These are phyloP conservation scores for Phytophthora sp. DNA, from an alignment of 352 stramenopile species.

Conservation along the genomic window DNA sequence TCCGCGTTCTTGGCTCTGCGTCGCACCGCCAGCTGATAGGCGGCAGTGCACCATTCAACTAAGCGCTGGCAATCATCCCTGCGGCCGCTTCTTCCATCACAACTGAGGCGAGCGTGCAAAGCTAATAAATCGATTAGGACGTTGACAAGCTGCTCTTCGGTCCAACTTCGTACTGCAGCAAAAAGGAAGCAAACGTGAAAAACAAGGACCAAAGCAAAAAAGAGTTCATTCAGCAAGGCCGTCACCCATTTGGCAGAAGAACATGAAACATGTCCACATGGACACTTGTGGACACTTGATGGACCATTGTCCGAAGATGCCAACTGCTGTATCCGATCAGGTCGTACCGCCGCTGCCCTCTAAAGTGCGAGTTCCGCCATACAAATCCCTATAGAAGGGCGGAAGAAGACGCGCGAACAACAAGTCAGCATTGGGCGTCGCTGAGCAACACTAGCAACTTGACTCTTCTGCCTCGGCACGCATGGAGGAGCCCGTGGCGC, in stretches of 20 bases:
- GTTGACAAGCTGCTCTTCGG: no score
- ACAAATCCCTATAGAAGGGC: constrained; percentile 1
- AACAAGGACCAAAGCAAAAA: no score
- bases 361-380: constrained; percentile 1
- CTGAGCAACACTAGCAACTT: constrained; percentile 2
- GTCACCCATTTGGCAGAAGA: no score
- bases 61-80: constrained; percentile 12
- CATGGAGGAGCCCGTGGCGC: constrained; percentile 23
- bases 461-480: constrained; percentile 18
- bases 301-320: neutral
- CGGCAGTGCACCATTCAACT: constrained; percentile 8
- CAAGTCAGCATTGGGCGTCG: neutral
- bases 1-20: neutral
- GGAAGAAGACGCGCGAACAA: constrained; percentile 12
- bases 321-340: neutral
- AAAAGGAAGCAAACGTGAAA: no score
- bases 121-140: no score
- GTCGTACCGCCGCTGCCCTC: neutral
- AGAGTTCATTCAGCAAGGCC: no score
- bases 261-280: no score
- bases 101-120: no score
- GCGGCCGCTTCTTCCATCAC: no score
- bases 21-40: constrained; percentile 11
- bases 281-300: constrained; percentile 7
- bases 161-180: no score